Percentiles rank a stretch among this genome's conserved stretches.
These are phyloP conservation scores for Fraxinus albicans DNA, from an alignment of 305 asterid genomes.

Conservation along the genomic window DNA sequence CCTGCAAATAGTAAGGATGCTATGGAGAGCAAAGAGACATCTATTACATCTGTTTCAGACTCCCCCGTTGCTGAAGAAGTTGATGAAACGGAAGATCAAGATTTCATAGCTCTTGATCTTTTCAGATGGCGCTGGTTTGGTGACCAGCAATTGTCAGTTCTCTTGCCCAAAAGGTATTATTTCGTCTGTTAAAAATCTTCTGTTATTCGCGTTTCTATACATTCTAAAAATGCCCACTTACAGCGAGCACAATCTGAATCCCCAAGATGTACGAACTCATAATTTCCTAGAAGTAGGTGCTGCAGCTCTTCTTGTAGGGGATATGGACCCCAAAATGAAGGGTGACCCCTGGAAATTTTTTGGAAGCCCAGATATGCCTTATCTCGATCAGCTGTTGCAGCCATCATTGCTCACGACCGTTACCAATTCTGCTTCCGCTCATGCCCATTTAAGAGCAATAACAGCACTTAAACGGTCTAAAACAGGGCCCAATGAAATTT, in stretches of 20 bases:
- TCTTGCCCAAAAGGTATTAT: conserved; percentile 74
- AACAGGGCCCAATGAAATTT: conserved; percentile 74
- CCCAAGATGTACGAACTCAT: conserved; percentile 66
- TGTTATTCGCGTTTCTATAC: conserved; percentile 18
- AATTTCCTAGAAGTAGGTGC: conserved; percentile 97
- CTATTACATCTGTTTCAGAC: conserved; percentile 65
- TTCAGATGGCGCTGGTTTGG: conserved; percentile 97
- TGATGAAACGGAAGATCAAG: conserved; percentile 70
- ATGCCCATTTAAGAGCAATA: conserved; percentile 93
- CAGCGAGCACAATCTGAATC: conserved; percentile 79
- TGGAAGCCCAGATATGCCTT: conserved; percentile 92
- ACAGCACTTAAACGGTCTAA: conserved; percentile 89
- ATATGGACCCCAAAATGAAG: conserved; percentile 92
- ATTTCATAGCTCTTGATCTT: conserved; percentile 77
- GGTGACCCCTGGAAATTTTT: conserved; percentile 81
- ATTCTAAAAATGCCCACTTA: conserved; percentile 32
- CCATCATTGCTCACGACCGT: conserved; percentile 97
- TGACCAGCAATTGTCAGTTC: conserved; percentile 70
- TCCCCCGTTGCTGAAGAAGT: conserved; percentile 79
- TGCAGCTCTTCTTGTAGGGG: conserved; percentile 98
- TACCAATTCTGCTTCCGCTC: conserved; percentile 91
- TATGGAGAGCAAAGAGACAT: conserved; percentile 76
- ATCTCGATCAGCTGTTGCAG: conserved; percentile 91
- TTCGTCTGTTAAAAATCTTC: conserved; percentile 31
- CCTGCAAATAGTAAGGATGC: conserved; percentile 81